Conservation (phyloP, 2,329 filamentous ascomycete species). For the Sarocladiaceae sp. region DNA sequence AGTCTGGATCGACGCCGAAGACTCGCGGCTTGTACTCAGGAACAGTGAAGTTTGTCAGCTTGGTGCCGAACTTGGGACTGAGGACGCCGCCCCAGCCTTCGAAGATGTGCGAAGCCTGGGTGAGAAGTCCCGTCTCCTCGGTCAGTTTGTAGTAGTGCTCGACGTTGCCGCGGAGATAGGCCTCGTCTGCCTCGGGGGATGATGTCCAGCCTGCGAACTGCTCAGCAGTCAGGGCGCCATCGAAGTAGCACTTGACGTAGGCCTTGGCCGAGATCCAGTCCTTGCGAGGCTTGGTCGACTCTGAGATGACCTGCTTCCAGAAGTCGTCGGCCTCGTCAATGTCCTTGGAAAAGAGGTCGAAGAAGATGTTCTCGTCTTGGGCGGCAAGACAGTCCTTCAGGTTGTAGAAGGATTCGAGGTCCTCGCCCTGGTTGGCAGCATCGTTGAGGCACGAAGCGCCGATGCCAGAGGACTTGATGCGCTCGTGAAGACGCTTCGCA, state of each 20-base stretch:
- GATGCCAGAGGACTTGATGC: background rate
- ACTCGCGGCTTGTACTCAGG: background rate
- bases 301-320: slow-evolving; percentile 17
- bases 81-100: slow-evolving; percentile 7
- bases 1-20: slow-evolving; percentile 2
- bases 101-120: slow-evolving; percentile 6
- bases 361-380: slow-evolving; percentile 4
- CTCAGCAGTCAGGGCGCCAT: background rate
- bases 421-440: background rate
- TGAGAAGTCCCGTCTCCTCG: background rate
- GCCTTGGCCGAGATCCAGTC: background rate
- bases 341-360: slow-evolving; percentile 1
- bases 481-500: background rate
- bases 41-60: slow-evolving; percentile 5
- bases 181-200: background rate
- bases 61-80: background rate
- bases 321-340: slow-evolving; percentile 5
- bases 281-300: slow-evolving; percentile 18
- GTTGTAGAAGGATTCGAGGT: background rate
- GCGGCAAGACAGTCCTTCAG: slow-evolving; percentile 5
- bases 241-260: background rate
- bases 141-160: slow-evolving; percentile 7
- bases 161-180: background rate
- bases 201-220: slow-evolving; percentile 6
- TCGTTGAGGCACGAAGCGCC: background rate